Percentiles rank a stretch among this genome's conserved stretches.
Evolutionary conservation across 495 filamentous ascomycete genomes (phyloP).

Genomic region (Bathelium albidoporum): DNA sequence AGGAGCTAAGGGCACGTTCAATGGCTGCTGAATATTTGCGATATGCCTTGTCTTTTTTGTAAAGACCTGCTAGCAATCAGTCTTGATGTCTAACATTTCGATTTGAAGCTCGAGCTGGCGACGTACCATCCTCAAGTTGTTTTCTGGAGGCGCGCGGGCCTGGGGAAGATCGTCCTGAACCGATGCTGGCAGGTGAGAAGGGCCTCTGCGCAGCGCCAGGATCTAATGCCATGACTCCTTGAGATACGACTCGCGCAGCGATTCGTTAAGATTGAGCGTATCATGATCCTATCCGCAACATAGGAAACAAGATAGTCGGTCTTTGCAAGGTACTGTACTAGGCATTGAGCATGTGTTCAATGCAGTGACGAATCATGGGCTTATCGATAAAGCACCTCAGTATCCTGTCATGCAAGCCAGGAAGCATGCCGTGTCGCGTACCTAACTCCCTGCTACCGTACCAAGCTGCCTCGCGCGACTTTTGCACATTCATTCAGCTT

Average conservation of each 20-base stretch:
- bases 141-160: slow-evolving; percentile 26
- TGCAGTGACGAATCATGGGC: neutral
- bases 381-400: neutral
- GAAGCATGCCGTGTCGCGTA: too few species aligned
- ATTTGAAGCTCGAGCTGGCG: slow-evolving; percentile 8
- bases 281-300: neutral
- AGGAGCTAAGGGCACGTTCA: slow-evolving; percentile 77
- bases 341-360: neutral
- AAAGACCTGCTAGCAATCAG: slow-evolving; percentile 14
- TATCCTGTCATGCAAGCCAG: neutral
- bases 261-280: neutral
- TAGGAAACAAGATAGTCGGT: neutral
- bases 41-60: slow-evolving; percentile 75
- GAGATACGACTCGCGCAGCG: neutral
- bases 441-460: too few species aligned
- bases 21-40: slow-evolving; percentile 83
- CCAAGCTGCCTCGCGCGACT: too few species aligned
- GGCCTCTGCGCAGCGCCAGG: slow-evolving; percentile 20
- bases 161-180: slow-evolving; percentile 31
- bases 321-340: neutral
- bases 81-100: neutral
- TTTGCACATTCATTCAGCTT: too few species aligned
- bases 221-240: slow-evolving; percentile 26
- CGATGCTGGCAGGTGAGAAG: slow-evolving; percentile 23
- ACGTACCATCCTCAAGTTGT: slow-evolving; percentile 33